phyloP scores from a whole-genome alignment of 2,329 filamentous ascomycete genomes.

The Clarireedia homoeocarpa region DNA sequence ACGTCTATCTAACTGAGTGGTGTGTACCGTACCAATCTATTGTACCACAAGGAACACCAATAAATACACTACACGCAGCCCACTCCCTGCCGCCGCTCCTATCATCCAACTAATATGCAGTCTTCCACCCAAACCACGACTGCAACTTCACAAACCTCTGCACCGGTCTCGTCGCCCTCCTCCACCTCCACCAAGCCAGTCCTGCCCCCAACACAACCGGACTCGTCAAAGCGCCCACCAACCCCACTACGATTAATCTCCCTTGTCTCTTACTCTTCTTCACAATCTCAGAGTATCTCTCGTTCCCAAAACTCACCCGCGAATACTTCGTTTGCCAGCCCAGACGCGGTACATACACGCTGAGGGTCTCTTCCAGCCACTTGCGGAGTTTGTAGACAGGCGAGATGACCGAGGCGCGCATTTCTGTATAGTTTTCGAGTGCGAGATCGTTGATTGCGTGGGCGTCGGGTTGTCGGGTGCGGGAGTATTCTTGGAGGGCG shows the following conservation, averaged over 20 bases:
- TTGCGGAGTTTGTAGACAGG: conserved; percentile 75
- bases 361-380: conserved; percentile 75
- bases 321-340: conserved; percentile 93
- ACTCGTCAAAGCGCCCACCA: conserved; percentile 13
- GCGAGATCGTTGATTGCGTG: conserved; percentile 90
- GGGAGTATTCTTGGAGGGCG: conserved; percentile 70
- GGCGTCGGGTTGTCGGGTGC: conserved; percentile 66
- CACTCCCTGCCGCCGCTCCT: no score
- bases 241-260: conserved; percentile 15
- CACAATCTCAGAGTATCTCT: conserved; percentile 79
- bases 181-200: conserved; percentile 16
- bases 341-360: conserved; percentile 63
- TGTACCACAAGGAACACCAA: not conserved
- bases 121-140: not conserved
- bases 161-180: not conserved
- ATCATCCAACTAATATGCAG: not conserved
- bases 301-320: conserved; percentile 87
- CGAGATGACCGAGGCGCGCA: conserved; percentile 78
- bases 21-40: not conserved
- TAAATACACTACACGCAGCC: no score
- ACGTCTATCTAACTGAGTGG: no score
- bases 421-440: conserved; percentile 85
- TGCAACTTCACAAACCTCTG: not conserved
- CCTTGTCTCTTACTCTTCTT: conserved; percentile 62
- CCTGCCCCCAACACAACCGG: conserved; percentile 16